Conservation (phyloP, 2,329 filamentous ascomycete species). For the Drechslerella dactyloides region DNA sequence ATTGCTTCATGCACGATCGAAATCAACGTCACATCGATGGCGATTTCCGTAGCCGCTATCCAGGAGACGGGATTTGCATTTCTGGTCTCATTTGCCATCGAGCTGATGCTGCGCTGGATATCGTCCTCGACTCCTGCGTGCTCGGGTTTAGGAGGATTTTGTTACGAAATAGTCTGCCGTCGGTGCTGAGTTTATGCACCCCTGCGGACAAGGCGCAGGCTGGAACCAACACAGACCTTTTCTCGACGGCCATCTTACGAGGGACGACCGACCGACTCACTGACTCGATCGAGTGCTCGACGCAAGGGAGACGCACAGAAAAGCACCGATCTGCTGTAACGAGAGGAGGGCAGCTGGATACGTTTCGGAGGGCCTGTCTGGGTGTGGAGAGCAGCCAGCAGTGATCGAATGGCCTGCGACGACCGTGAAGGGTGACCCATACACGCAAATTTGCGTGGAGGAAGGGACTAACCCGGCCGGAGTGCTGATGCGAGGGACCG, state of each 20-base stretch:
- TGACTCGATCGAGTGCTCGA: slow-evolving; percentile 1
- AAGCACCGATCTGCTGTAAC: slow-evolving; percentile 5
- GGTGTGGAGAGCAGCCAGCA: slow-evolving; percentile 26
- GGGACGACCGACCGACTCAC: slow-evolving; percentile 8
- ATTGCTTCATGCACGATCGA: background rate
- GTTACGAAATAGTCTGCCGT: no score
- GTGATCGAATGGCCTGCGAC: no score
- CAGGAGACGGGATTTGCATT: slow-evolving; percentile 32
- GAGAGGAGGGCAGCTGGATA: slow-evolving; percentile 25
- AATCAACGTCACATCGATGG: background rate
- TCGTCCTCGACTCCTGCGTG: no score
- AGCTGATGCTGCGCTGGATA: no score
- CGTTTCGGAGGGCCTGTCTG: slow-evolving; percentile 17
- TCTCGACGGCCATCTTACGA: background rate
- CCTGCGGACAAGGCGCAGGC: slow-evolving; percentile 32
- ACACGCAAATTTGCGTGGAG: slow-evolving; percentile 48
- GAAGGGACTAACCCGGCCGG: slow-evolving; percentile 27
- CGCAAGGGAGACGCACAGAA: slow-evolving; percentile 4
- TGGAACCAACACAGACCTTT: background rate
- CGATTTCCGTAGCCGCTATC: slow-evolving; percentile 10
- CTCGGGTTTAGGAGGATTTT: no score
- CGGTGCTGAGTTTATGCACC: slow-evolving; percentile 6
- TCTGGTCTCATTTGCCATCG: no score
- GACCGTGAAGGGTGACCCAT: slow-evolving; percentile 49
- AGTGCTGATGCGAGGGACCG: background rate